A percentile compares a stretch with the other conserved stretches of the same genome.
These are phyloP conservation scores for Globisporangium cylindrosporum DNA, from an alignment of 352 stramenopile genomes.

Conservation along the genomic window DNA sequence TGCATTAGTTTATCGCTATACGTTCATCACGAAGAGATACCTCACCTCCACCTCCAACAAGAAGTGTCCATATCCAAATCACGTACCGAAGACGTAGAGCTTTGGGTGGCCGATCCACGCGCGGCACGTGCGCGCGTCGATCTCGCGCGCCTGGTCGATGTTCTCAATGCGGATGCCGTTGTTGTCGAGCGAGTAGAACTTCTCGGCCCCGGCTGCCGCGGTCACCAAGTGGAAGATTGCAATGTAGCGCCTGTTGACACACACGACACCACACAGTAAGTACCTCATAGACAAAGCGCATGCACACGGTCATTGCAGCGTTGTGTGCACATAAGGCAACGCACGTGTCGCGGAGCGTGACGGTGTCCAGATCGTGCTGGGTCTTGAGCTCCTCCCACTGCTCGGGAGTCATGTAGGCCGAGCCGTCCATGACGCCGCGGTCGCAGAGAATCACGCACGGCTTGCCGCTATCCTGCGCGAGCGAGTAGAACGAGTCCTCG, in stretches of 20 bases:
- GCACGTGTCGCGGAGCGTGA: slow-evolving; percentile 78
- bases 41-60: too few relatives aligned
- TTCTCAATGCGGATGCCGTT: slow-evolving; percentile 95
- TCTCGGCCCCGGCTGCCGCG: slow-evolving; percentile 91
- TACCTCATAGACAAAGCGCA: not conserved
- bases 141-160: slow-evolving; percentile 83
- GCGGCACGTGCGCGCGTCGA: slow-evolving; percentile 80
- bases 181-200: slow-evolving; percentile 97
- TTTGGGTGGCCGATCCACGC: slow-evolving; percentile 86
- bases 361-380: slow-evolving; percentile 78
- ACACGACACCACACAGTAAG: not conserved
- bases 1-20: not conserved
- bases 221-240: slow-evolving; percentile 88
- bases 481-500: slow-evolving; percentile 81
- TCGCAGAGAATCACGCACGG: slow-evolving; percentile 94
- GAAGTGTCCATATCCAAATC: not conserved
- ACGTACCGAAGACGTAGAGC: slow-evolving; percentile 76
- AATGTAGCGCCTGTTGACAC: slow-evolving; percentile 55
- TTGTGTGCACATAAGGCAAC: not conserved
- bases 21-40: too few relatives aligned
- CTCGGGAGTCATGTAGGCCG: slow-evolving; percentile 91
- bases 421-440: slow-evolving; percentile 94
- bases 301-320: not conserved
- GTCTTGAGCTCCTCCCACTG: slow-evolving; percentile 88
- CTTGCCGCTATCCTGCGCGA: slow-evolving; percentile 77